Evolutionary conservation across 2,329 filamentous ascomycete species (phyloP), one percentile per base, ranked within the genome.

Genomic region (Penicillium sp.): DNA sequence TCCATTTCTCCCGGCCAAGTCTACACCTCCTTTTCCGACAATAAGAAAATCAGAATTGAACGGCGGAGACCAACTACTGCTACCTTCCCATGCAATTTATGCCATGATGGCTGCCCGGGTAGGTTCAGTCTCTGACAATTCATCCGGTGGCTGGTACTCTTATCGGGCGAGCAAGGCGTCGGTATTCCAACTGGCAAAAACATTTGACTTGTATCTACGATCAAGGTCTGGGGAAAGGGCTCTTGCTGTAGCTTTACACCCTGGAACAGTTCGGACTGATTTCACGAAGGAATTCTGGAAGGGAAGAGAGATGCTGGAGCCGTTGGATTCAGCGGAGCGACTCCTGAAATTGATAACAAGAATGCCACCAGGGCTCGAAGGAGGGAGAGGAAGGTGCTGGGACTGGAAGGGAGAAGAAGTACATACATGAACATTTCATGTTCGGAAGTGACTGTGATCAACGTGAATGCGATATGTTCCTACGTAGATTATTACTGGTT

Each of bases 91-190:
- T 48, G 84, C 89, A 0, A 81, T 86, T 2, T 89, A 87, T 78
- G 80, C 87, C n/a, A 83, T 83, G 64, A 88, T 91, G 84, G 87
- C 87, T 5, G 90, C 90, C 2, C 84, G 90, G 36, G 88, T 95
- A 0, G 90, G 90, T 8, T 87, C 83, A 26, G 87, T 88, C 18
- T 75, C 80, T 0, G 89, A 93, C 62, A 93, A 95, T 64, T 67
- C 73, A 2, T 76, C 86, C 0, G 90, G 90, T 2, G 90, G 90
- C 0, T 94, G 90, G 90, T 95, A 91, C 69, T 85, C 81, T 49
- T 94, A 94, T 70, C 85, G 90, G 12, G 83, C 87, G 7, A 87
- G 83, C 46, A 95, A 94, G 71, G 84, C 89, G 0, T 89, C 80
- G 2, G 84, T 93, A 3, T 90, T 86, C 58, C 86, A 86, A 64